These are phyloP conservation scores for Plasmodium adleri DNA, from an alignment of 169 alveolate species.

Conservation along the genomic window DNA sequence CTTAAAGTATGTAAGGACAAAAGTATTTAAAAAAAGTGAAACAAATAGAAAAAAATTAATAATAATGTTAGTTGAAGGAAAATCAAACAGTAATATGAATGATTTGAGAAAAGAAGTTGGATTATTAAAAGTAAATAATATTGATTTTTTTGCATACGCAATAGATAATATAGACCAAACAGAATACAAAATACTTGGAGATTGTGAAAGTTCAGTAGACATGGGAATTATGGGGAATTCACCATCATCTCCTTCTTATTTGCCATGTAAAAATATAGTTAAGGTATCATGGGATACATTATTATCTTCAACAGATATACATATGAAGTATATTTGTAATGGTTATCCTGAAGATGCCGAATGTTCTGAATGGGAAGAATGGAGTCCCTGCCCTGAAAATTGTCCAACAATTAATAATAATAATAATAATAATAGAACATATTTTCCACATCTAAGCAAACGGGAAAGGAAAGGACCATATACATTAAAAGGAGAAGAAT, in stretches of 20 bases:
- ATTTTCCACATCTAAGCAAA: slow-evolving; percentile 19
- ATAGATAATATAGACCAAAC: slow-evolving; percentile 46
- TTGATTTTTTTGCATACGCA: slow-evolving; percentile 59
- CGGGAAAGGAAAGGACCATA: slow-evolving; percentile 73
- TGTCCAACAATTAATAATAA: background rate
- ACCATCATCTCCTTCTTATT: background rate
- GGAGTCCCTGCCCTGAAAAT: slow-evolving; percentile 62
- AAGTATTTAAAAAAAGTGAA: slow-evolving; percentile 11
- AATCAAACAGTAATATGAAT: slow-evolving; percentile 47
- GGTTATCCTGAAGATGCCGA: slow-evolving; percentile 71
- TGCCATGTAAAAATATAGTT: slow-evolving; percentile 44
- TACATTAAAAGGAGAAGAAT: slow-evolving; percentile 57
- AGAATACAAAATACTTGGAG: slow-evolving; percentile 69
- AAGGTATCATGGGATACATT: slow-evolving; percentile 66
- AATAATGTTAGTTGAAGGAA: slow-evolving; percentile 69
- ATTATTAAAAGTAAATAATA: slow-evolving; percentile 52
- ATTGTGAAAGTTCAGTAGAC: slow-evolving; percentile 17
- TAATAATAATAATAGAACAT: background rate
- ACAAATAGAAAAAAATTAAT: slow-evolving; percentile 18
- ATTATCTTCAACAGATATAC: slow-evolving; percentile 36
- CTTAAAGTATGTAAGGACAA: slow-evolving; percentile 36
- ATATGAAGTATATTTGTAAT: slow-evolving; percentile 44
- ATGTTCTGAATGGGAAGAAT: slow-evolving; percentile 71
- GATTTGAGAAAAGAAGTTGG: slow-evolving; percentile 51
- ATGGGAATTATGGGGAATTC: too few relatives aligned